Base-by-base conservation (phyloP, 495 filamentous ascomycete genomes). In the Aspergillus sclerotiicarbonarius region DNA sequence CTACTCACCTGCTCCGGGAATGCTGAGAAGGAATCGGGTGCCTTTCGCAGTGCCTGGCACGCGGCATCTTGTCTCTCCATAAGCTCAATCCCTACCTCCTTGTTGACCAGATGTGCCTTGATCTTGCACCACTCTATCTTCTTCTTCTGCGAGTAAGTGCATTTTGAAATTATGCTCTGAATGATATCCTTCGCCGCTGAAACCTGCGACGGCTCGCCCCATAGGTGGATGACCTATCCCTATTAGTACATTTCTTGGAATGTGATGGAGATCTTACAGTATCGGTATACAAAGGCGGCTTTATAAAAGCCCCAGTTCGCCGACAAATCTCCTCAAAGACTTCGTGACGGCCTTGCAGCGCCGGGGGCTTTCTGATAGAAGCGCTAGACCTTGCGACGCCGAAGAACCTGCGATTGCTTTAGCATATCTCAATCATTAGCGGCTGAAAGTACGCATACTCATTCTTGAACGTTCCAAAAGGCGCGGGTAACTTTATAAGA, bases 1-100 rank as follows among this genome's bases (percentile, higher is more conserved):
- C 12, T 15, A 57, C 66, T 65, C 12, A 69, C 68, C 57, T 64
- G 61, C 51, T 67, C 66, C 9, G 60, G 37, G 50, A 72, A 76
- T 0, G 32, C n/a, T 15, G 32, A 41, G 15, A 43, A 37, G 21
- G 51, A 39, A n/a, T 67, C 63, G 37, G 76, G 76, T 12, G 49
- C 58, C 44, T 65, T 72, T 44, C 71, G 69, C 39, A 70, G 70
- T 19, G 57, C 47, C 41, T 70, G 59, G 16, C 69, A 29, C 13
- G 59, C 51, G 15, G 39, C 58, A 16, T 72, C 69, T 12, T 60
- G 51, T 20, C 39, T 56, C 29, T 70, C 68, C 46, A 65, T 65
- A 29, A 58, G 61, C 9, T 70, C 67, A 8, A 53, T 31, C 9
- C 48, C 47, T 32, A 43, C 58, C 49, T 59, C 58, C 50, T 68